Base-by-base conservation (phyloP, 352 stramenopile genomes). In the Pythium pectinolyticum region DNA sequence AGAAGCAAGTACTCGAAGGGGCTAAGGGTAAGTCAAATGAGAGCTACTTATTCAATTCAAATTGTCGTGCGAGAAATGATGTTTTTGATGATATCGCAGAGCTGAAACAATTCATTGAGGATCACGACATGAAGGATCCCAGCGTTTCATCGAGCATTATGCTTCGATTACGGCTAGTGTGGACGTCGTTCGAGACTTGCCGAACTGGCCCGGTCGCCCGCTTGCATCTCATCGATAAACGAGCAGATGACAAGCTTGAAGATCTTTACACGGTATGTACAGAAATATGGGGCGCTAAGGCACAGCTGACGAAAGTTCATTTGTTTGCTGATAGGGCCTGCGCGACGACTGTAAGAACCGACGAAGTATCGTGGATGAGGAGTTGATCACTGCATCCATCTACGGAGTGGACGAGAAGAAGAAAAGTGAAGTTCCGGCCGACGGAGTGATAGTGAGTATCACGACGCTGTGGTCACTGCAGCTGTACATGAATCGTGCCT, bases 201-300 rank as follows among this genome's bases (percentile, higher is more conserved):
- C 1, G 19, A 4, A 54, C 30, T 5, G 56, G 56, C 5, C 20
- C 45, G 2, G 56, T 55, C 9, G 43, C 45, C 12, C 56, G 56
- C 5, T 24, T 63, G 12, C 56, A 63, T 20, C 45, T 63, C 32
- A 40, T 49, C 8, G 56, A 63, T 45, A 55, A 31, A 22, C 22
- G 32, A n/a, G 31, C 27, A 5, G 24, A 43, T n/a, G 45, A 55
- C 20, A 47, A 6, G 24, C 11, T 63, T 1, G 56, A 63, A 11
- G 56, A 62, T 3, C 34, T 63, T 22, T 27, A 63, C 22, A 28
- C 46, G 32, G 56, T 63, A 19, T 17, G 56, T 30, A 27, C 11
- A 11, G n/a, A n/a, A n/a, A 31, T 7, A 1, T 49, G 24, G 14
- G n/a, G 6, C 14, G 17, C n/a, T 24, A 39, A 5, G 20, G 14